Evolutionary conservation across 139 green algal genomes (phyloP).

Genomic region (Chlorella sp.): DNA sequence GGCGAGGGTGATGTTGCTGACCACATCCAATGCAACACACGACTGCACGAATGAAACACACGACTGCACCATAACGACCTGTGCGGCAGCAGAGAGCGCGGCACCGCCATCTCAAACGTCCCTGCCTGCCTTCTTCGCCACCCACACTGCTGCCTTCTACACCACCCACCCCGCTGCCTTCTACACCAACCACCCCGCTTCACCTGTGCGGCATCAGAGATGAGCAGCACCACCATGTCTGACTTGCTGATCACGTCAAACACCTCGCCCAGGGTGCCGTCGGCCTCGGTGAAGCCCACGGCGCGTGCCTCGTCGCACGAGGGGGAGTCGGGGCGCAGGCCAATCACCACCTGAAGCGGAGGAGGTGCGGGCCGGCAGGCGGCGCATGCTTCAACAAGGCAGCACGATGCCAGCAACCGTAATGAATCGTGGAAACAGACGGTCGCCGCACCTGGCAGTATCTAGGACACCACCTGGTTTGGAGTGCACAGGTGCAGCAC

Average conservation of each 20-base stretch:
- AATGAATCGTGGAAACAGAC: too few relatives aligned
- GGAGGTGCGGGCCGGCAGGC: too few relatives aligned
- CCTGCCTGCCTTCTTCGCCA: too few relatives aligned
- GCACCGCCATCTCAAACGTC: too few relatives aligned
- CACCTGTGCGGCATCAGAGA: slow-evolving; percentile 66
- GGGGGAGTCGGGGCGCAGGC: slow-evolving; percentile 84
- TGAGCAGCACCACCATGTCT: slow-evolving; percentile 97
- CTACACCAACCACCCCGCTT: not conserved
- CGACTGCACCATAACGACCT: too few relatives aligned
- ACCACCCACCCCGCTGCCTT: not conserved
- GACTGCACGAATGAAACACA: too few relatives aligned
- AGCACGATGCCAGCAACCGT: not conserved
- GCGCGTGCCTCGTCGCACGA: slow-evolving; percentile 88
- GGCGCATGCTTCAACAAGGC: too few relatives aligned
- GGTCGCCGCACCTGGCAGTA: not conserved
- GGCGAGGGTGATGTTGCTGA: too few relatives aligned
- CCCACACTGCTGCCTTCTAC: not conserved
- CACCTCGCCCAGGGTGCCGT: slow-evolving; percentile 96
- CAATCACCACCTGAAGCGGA: slow-evolving; percentile 75
- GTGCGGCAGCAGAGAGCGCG: too few relatives aligned
- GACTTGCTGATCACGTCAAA: slow-evolving; percentile 89
- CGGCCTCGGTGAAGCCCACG: slow-evolving; percentile 89
- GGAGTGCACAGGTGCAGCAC: not conserved
- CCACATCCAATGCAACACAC: too few relatives aligned
- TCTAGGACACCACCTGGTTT: not conserved